Percentiles rank a stretch among this genome's conserved stretches.
Conservation (phyloP, 768 basidiomycete species). For the Termitomyces sp. region DNA sequence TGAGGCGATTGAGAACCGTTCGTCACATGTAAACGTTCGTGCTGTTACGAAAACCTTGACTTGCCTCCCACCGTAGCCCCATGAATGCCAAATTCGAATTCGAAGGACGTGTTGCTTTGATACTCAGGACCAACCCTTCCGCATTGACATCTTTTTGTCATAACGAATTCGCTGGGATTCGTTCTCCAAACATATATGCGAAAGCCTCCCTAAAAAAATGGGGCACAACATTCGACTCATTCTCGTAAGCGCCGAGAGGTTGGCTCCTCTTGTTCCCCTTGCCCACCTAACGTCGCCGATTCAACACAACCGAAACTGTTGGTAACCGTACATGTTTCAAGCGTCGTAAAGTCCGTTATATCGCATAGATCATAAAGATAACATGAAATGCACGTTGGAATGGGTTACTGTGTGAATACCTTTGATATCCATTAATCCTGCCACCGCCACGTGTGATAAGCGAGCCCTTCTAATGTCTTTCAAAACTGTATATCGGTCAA, state of each 20-base stretch:
- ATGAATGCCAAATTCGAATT: background rate
- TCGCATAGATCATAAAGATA: slow-evolving; percentile 2
- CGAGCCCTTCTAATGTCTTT: background rate
- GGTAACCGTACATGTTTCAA: background rate
- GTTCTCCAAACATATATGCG: background rate
- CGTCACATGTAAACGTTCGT: background rate
- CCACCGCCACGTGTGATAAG: background rate
- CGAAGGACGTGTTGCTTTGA: background rate
- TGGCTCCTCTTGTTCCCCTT: background rate
- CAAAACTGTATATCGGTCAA: slow-evolving; percentile 1
- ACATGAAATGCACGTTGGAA: slow-evolving; percentile 1
- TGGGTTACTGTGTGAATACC: background rate
- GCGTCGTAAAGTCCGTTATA: background rate
- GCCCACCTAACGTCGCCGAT: background rate
- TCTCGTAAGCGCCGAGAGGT: background rate
- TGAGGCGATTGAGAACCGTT: background rate
- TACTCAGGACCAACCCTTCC: background rate
- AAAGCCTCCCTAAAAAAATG: no score
- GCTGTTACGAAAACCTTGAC: background rate
- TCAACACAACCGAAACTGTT: background rate
- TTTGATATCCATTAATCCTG: background rate
- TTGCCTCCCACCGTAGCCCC: background rate
- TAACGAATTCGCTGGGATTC: background rate
- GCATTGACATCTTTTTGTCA: background rate
- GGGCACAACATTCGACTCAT: background rate